Base-by-base conservation (phyloP, 2,329 filamentous ascomycete species). In the Trichoderma citrinoviride region DNA sequence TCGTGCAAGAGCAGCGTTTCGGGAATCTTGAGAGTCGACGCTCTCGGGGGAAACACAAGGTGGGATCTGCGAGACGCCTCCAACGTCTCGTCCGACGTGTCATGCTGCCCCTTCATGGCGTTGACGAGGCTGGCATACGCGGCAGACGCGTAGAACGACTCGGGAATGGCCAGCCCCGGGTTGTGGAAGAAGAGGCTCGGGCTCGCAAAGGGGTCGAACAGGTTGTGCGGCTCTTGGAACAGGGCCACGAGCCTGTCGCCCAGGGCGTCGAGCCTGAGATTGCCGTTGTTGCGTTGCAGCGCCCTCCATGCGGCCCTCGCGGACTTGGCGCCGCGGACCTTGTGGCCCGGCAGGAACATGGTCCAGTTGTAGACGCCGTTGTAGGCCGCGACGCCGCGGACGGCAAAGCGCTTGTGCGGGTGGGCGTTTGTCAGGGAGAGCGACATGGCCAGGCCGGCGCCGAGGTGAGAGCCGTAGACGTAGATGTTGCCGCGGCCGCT, bases 321-420 rank as follows among this genome's bases (percentile, higher is more conserved):
- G 12, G 43, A 65, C 58, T 69, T 72, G 17, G 47, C 61, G 14
- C 54, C 64, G 68, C 85, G 80, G 66, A 80, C 73, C 7, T 77
- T 78, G 65, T 87, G 83, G 67, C 83, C 80, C 0, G 83, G 82
- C 12, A 86, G 78, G 65, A 87, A 85, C 72, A 79, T 83, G 64
- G 85, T 86, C 87, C 86, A 89, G 75, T 89, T 83, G 75, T 86
- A 89, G 65, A 89, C 80, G 47, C 85, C 86, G 68, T 89, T 86
- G 73, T 83, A 83, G 7, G 81, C 80, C 17, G 85, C 75, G 37
- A 87, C 73, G 7, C 85, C 85, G 10, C 83, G 79, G 49, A 88
- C 77, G 44, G 77, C 78, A 70, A 84, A 78, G 37, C 70, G 74
- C 15, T 75, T 70, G 61, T 82, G 76, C 2, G 75, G 69, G 50